Conservation (phyloP, 257 asterid species). For the Lycium ferocissimum region DNA sequence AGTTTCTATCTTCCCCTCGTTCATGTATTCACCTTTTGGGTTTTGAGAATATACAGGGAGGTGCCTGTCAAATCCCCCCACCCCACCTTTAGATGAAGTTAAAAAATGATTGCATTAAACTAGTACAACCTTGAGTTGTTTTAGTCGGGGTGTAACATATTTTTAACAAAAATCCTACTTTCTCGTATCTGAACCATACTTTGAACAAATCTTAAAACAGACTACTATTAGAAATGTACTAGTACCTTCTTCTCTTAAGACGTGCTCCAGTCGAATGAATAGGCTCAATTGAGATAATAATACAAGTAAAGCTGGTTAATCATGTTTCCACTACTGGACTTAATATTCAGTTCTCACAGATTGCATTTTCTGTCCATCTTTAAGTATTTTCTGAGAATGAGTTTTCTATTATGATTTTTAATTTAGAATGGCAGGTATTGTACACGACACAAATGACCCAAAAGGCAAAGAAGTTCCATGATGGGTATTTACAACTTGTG, state of each 20-base stretch:
- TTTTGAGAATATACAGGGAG: not conserved
- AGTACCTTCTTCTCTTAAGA: not conserved
- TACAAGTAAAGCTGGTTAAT: not conserved
- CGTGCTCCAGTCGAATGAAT: not conserved
- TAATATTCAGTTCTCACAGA: not conserved
- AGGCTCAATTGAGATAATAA: slow-evolving; percentile 12
- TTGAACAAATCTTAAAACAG: not conserved
- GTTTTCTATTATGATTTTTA: not conserved
- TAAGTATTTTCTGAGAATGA: not conserved
- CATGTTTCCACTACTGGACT: slow-evolving; percentile 12
- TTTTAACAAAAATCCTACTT: not conserved
- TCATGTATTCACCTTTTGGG: not conserved
- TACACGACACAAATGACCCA: slow-evolving; percentile 87
- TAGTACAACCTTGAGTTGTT: not conserved
- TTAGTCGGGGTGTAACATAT: not conserved
- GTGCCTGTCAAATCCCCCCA: not conserved
- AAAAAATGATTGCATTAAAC: not conserved
- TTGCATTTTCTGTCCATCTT: not conserved
- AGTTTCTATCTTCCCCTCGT: not conserved
- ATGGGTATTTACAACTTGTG: slow-evolving; percentile 72
- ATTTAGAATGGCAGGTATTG: slow-evolving; percentile 84
- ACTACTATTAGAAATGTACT: not conserved
- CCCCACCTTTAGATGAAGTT: not conserved
- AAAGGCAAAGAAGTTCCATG: slow-evolving; percentile 84
- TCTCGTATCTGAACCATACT: not conserved